Base-by-base conservation (phyloP, 345 rosid species). In the Corchorus olitorius region DNA sequence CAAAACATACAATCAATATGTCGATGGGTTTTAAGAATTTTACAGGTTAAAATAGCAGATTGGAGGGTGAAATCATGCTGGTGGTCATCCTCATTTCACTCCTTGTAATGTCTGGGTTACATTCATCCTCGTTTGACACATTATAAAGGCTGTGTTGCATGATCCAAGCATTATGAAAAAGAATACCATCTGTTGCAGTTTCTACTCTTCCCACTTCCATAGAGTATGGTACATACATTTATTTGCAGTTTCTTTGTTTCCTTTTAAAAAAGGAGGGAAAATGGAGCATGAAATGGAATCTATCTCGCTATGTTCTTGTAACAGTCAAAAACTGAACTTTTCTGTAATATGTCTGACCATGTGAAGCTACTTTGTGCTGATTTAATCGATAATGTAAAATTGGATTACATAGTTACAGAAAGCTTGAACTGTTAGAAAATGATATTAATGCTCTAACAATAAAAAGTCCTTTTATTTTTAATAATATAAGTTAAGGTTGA, bases 331-430 rank as follows among this genome's bases (percentile, higher is more conserved):
- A 54, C 8, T 0, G 1, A 17, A 6, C 22, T 39, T 39, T 39
- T 13, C 6, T 64, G 46, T 63, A 6, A 8, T 17, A 37, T 64
- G 13, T 39, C 27, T 41, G 43, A 39, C 22, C 1, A 8, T 56
- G 33, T 19, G 13, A 56, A 14, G 61, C n/a, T 19, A 33, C 22
- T 64, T 64, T 20, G n/a, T 64, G 68, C 15, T 16, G 17, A 41
- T 64, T 16, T 10, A 37, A 17, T 17, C 17, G 19, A n/a, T 37
- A 27, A 64, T 37, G 41, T 39, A 19, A 64, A 41, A 37, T 37
- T 64, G 43, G 63, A 79, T 8, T 37, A 83, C 17, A 77, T 27
- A 27, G 27, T 27, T 27, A 27, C 27, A 27, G 1, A 27, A 27
- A 27, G 27, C 27, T 27, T 27, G 27, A 27, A 27, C 27, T 27